Evolutionary conservation across 495 filamentous ascomycete species (phyloP).

Genomic region (Podospora conica): DNA sequence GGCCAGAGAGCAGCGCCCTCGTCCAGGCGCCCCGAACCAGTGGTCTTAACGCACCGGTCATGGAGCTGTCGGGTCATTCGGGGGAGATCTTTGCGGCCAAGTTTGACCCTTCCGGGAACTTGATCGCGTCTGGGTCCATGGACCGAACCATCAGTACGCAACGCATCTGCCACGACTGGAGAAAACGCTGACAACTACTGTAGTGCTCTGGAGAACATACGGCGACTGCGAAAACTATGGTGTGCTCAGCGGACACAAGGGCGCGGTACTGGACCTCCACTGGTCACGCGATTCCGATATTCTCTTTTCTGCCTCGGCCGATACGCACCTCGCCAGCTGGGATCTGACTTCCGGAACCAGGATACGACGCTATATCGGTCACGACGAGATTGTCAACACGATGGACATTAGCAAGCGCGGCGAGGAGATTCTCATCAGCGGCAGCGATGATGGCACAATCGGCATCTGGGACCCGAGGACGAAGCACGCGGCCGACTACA

Average conservation of each 20-base stretch:
- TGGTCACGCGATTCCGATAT: slow-evolving; percentile 93
- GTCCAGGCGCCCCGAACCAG: slow-evolving; percentile 80
- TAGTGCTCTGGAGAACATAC: slow-evolving; percentile 89
- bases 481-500: slow-evolving; percentile 79
- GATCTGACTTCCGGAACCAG: slow-evolving; percentile 80
- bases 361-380: slow-evolving; percentile 85
- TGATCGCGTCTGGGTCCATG: slow-evolving; percentile 93
- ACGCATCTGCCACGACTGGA: background rate
- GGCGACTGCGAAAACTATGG: slow-evolving; percentile 94
- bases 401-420: slow-evolving; percentile 82
- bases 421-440: slow-evolving; percentile 81
- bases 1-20: slow-evolving; percentile 61
- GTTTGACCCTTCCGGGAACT: slow-evolving; percentile 80
- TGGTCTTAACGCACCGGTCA: slow-evolving; percentile 82
- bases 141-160: slow-evolving; percentile 79
- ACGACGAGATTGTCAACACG: slow-evolving; percentile 90
- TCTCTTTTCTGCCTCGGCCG: slow-evolving; percentile 89
- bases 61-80: slow-evolving; percentile 79
- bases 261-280: slow-evolving; percentile 83
- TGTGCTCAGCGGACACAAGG: slow-evolving; percentile 76
- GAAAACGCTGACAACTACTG: slow-evolving; percentile 7
- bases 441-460: slow-evolving; percentile 87
- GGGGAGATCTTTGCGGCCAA: slow-evolving; percentile 86
- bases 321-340: slow-evolving; percentile 90
- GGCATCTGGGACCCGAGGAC: slow-evolving; percentile 96